phyloP scores from a whole-genome alignment of 2,329 filamentous ascomycete species.

The Amauroascus verrucosus region DNA sequence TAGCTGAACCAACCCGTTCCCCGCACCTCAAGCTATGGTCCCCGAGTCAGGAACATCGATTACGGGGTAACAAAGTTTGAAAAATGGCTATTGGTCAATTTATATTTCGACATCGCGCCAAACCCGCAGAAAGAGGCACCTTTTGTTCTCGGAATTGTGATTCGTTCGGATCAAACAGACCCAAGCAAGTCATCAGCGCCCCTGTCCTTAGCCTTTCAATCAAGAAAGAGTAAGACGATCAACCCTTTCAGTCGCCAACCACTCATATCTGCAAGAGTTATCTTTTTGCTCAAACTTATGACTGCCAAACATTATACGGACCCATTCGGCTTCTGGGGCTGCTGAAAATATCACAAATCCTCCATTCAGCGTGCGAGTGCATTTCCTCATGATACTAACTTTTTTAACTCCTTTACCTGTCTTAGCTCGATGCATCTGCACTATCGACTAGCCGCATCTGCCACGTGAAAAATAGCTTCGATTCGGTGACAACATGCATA shows the following conservation, averaged over 20 bases:
- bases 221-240: neutral
- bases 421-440: slow-evolving; percentile 2
- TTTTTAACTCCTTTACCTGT: neutral
- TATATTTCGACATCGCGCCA: neutral
- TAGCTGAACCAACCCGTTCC: too few species aligned
- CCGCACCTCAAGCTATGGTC: neutral
- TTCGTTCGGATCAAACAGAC: neutral
- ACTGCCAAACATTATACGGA: slow-evolving; percentile 4
- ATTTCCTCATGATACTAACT: neutral
- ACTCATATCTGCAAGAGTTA: neutral
- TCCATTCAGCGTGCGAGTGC: neutral
- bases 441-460: slow-evolving; percentile 7
- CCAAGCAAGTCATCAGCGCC: neutral
- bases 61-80: neutral
- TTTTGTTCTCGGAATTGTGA: slow-evolving; percentile 5
- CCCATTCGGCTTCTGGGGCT: too few species aligned
- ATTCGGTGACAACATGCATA: neutral
- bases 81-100: slow-evolving; percentile 2
- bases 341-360: too few species aligned
- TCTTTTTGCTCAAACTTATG: neutral
- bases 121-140: neutral
- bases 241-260: neutral
- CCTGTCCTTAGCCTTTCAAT: too few species aligned
- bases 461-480: slow-evolving; percentile 10
- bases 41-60: neutral